phyloP scores from a whole-genome alignment of 2,329 filamentous ascomycete species.

The Chaetomium sp. region DNA sequence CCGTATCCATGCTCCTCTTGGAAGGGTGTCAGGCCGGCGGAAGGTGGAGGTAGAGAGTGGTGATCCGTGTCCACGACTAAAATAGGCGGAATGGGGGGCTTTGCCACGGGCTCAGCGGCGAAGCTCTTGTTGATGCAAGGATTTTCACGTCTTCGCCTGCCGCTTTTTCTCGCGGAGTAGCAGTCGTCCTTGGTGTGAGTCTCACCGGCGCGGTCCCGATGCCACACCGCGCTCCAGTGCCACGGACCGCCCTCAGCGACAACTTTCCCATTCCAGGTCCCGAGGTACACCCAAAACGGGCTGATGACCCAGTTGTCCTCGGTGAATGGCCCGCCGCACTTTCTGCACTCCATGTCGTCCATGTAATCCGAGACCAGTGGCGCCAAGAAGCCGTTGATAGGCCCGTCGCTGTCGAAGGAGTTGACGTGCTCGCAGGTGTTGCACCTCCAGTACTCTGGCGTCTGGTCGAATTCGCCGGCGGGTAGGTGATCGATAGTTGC shows the following conservation, averaged over 20 bases:
- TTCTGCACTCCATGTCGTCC: constrained; percentile 23
- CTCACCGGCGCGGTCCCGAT: constrained; percentile 21
- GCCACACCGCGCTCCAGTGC: constrained; percentile 31
- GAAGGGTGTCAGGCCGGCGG: constrained; percentile 20
- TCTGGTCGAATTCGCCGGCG: constrained; percentile 31
- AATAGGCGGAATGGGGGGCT: background rate
- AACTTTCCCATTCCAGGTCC: constrained; percentile 29
- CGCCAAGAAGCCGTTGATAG: constrained; percentile 26
- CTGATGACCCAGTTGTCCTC: constrained; percentile 31
- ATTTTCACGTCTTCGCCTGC: constrained; percentile 28
- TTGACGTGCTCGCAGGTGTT: constrained; percentile 28
- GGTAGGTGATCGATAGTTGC: constrained; percentile 22
- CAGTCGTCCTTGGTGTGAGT: constrained; percentile 27
- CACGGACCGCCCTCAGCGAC: constrained; percentile 30
- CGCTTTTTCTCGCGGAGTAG: constrained; percentile 23
- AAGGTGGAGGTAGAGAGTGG: constrained; percentile 20
- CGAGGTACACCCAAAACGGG: constrained; percentile 29
- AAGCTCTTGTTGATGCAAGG: constrained; percentile 28
- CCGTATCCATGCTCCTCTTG: constrained; percentile 8
- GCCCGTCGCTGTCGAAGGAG: constrained; percentile 21
- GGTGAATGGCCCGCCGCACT: constrained; percentile 19
- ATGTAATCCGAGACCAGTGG: constrained; percentile 19
- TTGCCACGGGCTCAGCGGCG: background rate
- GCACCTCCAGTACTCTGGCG: constrained; percentile 30
- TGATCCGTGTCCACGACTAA: constrained; percentile 13